Percentiles rank a stretch among this genome's conserved stretches.
phyloP scores from a whole-genome alignment of 2,329 filamentous ascomycete genomes.

The Ceratocystis ficicola region DNA sequence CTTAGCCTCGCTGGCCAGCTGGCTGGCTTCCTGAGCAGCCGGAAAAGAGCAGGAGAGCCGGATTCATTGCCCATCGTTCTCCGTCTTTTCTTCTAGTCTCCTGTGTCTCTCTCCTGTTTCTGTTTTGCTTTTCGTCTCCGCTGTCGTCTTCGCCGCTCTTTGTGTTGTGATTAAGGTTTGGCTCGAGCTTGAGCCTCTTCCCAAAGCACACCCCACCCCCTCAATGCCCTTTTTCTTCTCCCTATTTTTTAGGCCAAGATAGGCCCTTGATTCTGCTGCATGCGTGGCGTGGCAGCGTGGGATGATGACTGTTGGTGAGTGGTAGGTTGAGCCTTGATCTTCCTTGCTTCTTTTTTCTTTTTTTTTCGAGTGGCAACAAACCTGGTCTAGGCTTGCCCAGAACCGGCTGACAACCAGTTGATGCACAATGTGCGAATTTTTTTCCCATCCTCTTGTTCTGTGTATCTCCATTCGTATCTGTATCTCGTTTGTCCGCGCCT shows the following conservation, averaged over 20 bases:
- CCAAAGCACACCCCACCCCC: neutral
- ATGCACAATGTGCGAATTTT: no score
- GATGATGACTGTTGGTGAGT: neutral
- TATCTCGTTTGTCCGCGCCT: no score
- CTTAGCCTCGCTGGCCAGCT: no score
- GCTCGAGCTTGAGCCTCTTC: slow-evolving; percentile 3
- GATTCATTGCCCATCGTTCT: neutral
- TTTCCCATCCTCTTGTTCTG: no score
- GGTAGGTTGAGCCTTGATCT: neutral
- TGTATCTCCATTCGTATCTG: no score
- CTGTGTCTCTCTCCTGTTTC: neutral
- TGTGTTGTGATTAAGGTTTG: slow-evolving; percentile 5
- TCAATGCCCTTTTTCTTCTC: neutral
- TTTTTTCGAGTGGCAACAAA: neutral
- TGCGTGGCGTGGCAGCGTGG: neutral
- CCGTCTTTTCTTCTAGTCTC: neutral
- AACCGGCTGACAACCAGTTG: neutral
- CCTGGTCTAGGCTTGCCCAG: no score
- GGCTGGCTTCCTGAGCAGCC: neutral
- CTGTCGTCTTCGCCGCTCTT: neutral
- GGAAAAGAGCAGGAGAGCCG: neutral
- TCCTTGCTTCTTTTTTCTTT: neutral
- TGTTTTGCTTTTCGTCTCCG: neutral
- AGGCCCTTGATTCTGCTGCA: no score
- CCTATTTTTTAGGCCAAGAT: neutral